Evolutionary conservation across 1,139 yeast species (phyloP), one percentile per base, ranked within the genome.

Genomic region (Magnusiomyces paraingens): DNA sequence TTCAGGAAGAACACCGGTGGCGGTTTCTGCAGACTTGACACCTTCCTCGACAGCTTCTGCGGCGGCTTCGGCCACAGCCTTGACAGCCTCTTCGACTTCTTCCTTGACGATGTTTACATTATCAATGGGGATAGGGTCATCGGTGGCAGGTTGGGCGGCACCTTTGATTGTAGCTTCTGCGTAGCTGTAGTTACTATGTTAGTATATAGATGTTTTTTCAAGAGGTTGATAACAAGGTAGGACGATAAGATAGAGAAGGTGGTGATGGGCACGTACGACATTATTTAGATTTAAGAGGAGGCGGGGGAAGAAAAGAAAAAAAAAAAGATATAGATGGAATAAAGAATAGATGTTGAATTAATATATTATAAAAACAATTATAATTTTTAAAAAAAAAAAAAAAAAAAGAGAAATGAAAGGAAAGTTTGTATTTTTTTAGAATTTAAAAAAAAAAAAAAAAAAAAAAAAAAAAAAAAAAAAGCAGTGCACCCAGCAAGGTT

Each of bases 161-260:
- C 58, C 60, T 29, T 52, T 43, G 39, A 52, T 51, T 36, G 60
- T 56, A 39, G 60, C 60, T 36, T 58, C 60, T 41, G 56, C 59
- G 54, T 57, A 58, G 46, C 56, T 53, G 32, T 8, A 26, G 8
- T 26, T 4, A 26, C 32, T 8, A 26, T 4, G 32, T 26, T 26
- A 26, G 32, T 26, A 26, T 26, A 8, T 14, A 43, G 41, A 38
- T 32, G 40, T 36, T n/a, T 8, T 26, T 22, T 10, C 12, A 44
- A 36, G 48, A n/a, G 26, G 29, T 43, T 43, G n/a, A 20, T 43
- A n/a, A 43, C 22, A 5, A 18, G 21, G 5, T 8, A 43, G 22
- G 45, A 15, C n/a, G 29, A 20, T 20, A 20, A 20, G 20, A n/a
- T 2, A 18, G 22, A 18, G 32, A 10, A 20, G 32, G 22, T 41